phyloP scores from a whole-genome alignment of 768 basidiomycete genomes.

The Psilocybe tampanensis region DNA sequence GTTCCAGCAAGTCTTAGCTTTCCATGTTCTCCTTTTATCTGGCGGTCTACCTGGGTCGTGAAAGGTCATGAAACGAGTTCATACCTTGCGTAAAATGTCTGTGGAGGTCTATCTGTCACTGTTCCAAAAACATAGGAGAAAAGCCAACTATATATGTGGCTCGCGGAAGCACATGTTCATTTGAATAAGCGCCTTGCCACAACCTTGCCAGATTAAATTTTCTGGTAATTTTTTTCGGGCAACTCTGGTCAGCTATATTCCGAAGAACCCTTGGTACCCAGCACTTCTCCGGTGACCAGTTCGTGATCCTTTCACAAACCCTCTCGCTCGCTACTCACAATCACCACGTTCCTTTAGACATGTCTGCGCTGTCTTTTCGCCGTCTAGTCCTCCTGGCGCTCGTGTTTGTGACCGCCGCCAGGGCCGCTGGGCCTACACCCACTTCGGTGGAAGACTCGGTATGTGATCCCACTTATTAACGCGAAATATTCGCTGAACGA shows the following conservation, averaged over 20 bases:
- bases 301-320: background rate
- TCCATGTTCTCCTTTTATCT: too few species aligned
- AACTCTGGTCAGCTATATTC: background rate
- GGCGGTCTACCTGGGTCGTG: background rate
- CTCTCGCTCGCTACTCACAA: background rate
- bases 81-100: background rate
- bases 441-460: background rate
- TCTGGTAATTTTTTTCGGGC: background rate
- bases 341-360: background rate
- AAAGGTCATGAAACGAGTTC: background rate
- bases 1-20: too few species aligned
- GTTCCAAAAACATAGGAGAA: background rate
- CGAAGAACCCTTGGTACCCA: background rate
- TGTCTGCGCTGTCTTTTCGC: background rate
- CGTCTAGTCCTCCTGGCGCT: background rate
- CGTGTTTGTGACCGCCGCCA: background rate
- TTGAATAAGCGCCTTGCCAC: background rate
- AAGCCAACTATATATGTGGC: background rate
- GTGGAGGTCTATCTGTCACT: background rate
- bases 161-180: background rate
- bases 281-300: background rate
- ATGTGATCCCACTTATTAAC: background rate
- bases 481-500: background rate
- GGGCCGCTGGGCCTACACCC: background rate
- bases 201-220: background rate